Conservation (phyloP, 345 rosid genomes). For the Brassica nigra region DNA sequence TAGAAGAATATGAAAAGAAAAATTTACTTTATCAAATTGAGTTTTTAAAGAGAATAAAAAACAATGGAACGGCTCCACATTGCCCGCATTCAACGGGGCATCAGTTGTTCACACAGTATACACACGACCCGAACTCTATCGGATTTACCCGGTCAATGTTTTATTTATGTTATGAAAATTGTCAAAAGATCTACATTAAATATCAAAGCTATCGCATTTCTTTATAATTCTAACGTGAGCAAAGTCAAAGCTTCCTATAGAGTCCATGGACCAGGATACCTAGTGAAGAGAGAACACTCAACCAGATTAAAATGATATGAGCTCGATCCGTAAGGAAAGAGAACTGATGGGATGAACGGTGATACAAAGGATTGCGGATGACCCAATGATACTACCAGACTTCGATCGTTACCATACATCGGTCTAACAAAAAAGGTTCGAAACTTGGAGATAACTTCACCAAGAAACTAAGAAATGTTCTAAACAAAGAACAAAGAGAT, state of each 20-base stretch:
- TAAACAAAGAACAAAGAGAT: too few relatives aligned
- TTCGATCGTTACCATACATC: too few relatives aligned
- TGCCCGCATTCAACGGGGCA: constrained; percentile 57
- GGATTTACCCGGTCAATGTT: constrained; percentile 27
- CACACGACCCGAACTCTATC: background rate
- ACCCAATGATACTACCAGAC: too few relatives aligned
- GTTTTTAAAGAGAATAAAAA: background rate
- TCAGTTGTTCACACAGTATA: constrained; percentile 47
- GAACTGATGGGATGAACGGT: too few relatives aligned
- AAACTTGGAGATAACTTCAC: too few relatives aligned
- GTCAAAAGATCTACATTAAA: background rate
- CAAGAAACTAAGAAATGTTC: too few relatives aligned
- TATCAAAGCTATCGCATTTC: constrained; percentile 5
- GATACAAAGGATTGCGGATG: too few relatives aligned
- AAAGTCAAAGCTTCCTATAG: constrained; percentile 25
- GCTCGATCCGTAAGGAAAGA: too few relatives aligned
- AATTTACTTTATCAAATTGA: background rate
- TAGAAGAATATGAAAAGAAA: constrained; percentile 13
- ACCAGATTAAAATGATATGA: too few relatives aligned
- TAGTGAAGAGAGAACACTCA: too few relatives aligned
- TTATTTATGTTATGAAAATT: constrained; percentile 10
- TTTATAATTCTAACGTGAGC: constrained; percentile 20
- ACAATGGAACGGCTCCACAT: constrained; percentile 11
- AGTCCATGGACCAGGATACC: too few relatives aligned
- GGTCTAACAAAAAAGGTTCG: too few relatives aligned